Percentiles rank a stretch among this genome's conserved stretches.
Evolutionary conservation across 140 eudicot genomes (phyloP).

Genomic region (Ambrosia hybrid): DNA sequence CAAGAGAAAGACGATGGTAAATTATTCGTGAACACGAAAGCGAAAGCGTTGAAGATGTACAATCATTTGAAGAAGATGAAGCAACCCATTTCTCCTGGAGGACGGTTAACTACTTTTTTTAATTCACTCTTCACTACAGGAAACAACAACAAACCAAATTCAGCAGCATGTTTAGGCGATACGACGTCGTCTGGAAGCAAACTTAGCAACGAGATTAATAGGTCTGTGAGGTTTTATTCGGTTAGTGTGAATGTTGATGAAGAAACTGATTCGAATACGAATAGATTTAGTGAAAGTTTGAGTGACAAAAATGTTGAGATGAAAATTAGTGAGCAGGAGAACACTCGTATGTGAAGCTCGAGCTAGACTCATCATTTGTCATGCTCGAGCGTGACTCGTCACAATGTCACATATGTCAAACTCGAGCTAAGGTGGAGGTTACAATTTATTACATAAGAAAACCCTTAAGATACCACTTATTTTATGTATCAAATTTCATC

Average conservation of each 20-base stretch:
- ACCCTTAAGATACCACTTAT: no score
- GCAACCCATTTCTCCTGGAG: slow-evolving; percentile 62
- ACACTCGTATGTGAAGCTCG: slow-evolving; percentile 26
- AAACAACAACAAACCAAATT: slow-evolving; percentile 31
- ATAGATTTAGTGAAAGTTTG: neutral
- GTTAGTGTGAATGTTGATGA: no score
- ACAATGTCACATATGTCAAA: no score
- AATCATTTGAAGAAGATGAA: slow-evolving; percentile 60
- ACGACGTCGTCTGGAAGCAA: slow-evolving; percentile 40
- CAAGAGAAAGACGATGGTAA: slow-evolving; percentile 35
- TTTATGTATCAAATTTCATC: no score
- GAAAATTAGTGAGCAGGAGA: slow-evolving; percentile 28
- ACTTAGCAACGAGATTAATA: no score
- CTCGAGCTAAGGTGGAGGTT: no score
- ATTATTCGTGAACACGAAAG: slow-evolving; percentile 46
- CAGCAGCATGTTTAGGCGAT: slow-evolving; percentile 60
- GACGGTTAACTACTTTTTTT: slow-evolving; percentile 44
- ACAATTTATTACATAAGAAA: no score
- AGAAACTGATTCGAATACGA: no score
- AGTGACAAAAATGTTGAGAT: no score
- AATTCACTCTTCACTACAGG: slow-evolving; percentile 48
- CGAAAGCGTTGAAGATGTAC: slow-evolving; percentile 59
- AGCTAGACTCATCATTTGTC: no score
- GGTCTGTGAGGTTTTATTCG: no score
- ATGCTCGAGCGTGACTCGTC: no score